These are phyloP conservation scores for Mortierella sp. DNA, from an alignment of 371 early-diverging fungal species.

Conservation along the genomic window DNA sequence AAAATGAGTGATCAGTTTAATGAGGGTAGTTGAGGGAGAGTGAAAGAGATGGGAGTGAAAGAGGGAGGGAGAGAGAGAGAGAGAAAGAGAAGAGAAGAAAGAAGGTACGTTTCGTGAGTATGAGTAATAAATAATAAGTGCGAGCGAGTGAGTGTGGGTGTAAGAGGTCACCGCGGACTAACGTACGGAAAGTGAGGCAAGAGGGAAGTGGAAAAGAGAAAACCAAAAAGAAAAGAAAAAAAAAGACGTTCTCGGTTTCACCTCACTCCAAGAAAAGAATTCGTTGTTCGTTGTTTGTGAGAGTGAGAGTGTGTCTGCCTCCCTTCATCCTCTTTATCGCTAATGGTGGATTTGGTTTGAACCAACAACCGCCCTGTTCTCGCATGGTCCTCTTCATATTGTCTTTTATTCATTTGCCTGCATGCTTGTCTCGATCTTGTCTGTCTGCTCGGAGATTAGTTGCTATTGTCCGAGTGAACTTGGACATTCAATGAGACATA, in stretches of 20 bases:
- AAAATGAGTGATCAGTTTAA: neutral
- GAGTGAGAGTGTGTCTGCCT: neutral
- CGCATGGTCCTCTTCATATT: neutral
- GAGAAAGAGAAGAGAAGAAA: neutral
- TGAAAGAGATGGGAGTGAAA: neutral
- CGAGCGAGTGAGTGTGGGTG: neutral
- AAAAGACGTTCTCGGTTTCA: slow-evolving; percentile 8
- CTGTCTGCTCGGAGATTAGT: neutral
- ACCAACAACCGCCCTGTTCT: neutral
- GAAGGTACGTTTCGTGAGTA: neutral
- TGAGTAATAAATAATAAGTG: neutral
- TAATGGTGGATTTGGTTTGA: neutral
- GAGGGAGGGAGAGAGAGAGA: neutral
- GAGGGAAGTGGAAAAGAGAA: neutral
- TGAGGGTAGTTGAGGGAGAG: neutral
- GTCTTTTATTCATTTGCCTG: neutral
- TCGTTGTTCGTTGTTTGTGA: neutral
- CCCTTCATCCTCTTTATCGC: neutral
- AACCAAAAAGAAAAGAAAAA: neutral
- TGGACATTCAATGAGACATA: neutral
- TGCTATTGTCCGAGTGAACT: neutral
- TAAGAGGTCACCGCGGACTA: neutral
- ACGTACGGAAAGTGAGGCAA: neutral
- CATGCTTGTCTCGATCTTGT: neutral
- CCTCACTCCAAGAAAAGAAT: slow-evolving; percentile 9